Percentiles rank a stretch among this genome's conserved stretches.
Evolutionary conservation across 1,284 basidiomycete species (phyloP).

Genomic region (Rhodotorula sp.): DNA sequence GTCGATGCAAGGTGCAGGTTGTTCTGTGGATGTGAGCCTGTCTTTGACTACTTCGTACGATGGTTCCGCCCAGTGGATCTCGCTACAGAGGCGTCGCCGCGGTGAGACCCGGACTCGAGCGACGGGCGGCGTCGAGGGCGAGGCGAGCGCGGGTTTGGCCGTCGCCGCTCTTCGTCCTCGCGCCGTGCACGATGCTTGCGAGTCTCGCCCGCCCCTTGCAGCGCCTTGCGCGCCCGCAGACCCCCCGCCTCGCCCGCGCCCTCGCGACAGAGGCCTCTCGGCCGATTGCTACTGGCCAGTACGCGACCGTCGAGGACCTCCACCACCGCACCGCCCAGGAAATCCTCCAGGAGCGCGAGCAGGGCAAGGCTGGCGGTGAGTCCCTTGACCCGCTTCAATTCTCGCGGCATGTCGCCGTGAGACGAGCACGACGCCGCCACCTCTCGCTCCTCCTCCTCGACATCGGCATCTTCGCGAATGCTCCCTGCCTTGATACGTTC

Average conservation of each 20-base stretch:
- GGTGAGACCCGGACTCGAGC: not conserved
- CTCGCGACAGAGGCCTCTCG: conserved; percentile 29
- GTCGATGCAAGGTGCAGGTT: too few relatives aligned
- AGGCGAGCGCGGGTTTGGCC: not conserved
- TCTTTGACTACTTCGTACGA: too few relatives aligned
- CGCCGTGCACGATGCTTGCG: conserved; percentile 3
- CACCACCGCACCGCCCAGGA: conserved; percentile 74
- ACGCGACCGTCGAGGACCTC: conserved; percentile 52
- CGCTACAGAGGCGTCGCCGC: too few relatives aligned
- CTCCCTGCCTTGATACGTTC: not conserved
- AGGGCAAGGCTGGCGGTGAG: conserved; percentile 74
- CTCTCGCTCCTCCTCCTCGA: not conserved
- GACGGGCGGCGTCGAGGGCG: not conserved
- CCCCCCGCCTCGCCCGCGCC: conserved; percentile 5
- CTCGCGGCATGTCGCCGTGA: too few relatives aligned
- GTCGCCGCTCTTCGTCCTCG: not conserved
- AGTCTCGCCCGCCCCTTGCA: not conserved
- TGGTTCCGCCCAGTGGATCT: too few relatives aligned
- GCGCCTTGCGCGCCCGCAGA: not conserved
- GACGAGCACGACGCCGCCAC: too few relatives aligned
- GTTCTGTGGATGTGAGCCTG: too few relatives aligned
- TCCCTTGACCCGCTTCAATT: not conserved
- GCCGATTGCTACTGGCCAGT: conserved; percentile 31
- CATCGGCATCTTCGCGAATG: not conserved
- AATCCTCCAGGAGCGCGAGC: conserved; percentile 72